phyloP scores from a whole-genome alignment of 345 rosid species.

The Hibiscus trionum region DNA sequence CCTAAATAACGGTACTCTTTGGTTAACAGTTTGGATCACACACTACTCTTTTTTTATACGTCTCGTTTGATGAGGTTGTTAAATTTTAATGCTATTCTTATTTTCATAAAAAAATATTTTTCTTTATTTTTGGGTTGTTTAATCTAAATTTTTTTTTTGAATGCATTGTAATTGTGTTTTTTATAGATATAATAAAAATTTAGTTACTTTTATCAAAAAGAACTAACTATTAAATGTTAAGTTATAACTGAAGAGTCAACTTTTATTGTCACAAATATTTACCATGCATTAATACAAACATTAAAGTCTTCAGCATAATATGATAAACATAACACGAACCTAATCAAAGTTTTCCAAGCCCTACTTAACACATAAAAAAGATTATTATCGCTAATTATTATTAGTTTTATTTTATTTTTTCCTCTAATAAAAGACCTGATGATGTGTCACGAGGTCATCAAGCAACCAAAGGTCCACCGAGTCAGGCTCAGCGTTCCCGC shows the following conservation, averaged over 20 bases:
- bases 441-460: constrained; percentile 45
- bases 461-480: constrained; percentile 59
- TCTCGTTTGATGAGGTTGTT: too few relatives aligned
- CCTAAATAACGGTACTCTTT: too few relatives aligned
- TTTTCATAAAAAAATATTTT: too few relatives aligned
- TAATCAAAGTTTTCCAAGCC: neutral
- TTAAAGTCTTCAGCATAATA: neutral
- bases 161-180: too few relatives aligned
- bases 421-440: constrained; percentile 17
- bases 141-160: too few relatives aligned
- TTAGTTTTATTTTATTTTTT: neutral
- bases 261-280: neutral
- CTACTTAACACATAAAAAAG: neutral
- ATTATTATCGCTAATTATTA: neutral
- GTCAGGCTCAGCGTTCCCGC: constrained; percentile 19
- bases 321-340: neutral
- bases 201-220: too few relatives aligned
- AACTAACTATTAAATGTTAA: too few relatives aligned
- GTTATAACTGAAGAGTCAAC: neutral
- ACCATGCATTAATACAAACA: neutral
- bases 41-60: too few relatives aligned
- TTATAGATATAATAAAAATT: too few relatives aligned
- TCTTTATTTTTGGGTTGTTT: too few relatives aligned
- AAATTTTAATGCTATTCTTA: too few relatives aligned
- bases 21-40: too few relatives aligned